Percentiles rank a stretch among this genome's conserved stretches.
phyloP scores from a whole-genome alignment of 2,329 filamentous ascomycete genomes.

The Beauveria rudraprayagi region DNA sequence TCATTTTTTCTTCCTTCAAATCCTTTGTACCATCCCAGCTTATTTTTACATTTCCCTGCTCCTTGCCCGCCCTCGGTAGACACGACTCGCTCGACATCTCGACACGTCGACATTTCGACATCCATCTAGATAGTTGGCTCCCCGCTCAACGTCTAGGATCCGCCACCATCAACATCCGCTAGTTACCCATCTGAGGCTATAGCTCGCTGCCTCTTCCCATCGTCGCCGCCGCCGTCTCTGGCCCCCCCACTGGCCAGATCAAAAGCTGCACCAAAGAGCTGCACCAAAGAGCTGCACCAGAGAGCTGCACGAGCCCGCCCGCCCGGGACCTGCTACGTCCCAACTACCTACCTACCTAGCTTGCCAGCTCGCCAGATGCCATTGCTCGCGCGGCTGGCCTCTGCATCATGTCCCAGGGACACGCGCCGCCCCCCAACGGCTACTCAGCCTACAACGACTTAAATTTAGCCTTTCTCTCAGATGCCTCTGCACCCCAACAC shows the following conservation, averaged over 20 bases:
- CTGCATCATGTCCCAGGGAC: constrained; percentile 9
- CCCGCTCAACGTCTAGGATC: not conserved
- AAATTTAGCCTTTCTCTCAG: not conserved
- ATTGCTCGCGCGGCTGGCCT: constrained; percentile 1
- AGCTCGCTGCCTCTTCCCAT: not conserved
- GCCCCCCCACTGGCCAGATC: not conserved
- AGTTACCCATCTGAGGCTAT: not conserved
- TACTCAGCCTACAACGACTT: constrained; percentile 2
- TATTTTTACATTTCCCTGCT: not conserved
- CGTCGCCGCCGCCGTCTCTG: not conserved
- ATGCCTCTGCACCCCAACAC: constrained; percentile 8
- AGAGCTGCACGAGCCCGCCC: not conserved
- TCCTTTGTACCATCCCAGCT: not conserved
- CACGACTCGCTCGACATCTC: not conserved
- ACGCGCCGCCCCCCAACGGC: constrained; percentile 2
- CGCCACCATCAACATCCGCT: not conserved
- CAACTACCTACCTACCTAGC: not conserved
- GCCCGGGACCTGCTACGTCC: not conserved
- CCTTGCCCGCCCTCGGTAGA: not conserved
- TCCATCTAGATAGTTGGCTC: not conserved
- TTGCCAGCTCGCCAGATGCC: not conserved
- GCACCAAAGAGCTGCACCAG: not conserved
- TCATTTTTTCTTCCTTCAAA: not conserved
- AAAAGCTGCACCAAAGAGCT: not conserved
- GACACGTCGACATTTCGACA: not conserved